Evolutionary conservation across 2,329 filamentous ascomycete genomes (phyloP).

Genomic region (Penicillium sp.): DNA sequence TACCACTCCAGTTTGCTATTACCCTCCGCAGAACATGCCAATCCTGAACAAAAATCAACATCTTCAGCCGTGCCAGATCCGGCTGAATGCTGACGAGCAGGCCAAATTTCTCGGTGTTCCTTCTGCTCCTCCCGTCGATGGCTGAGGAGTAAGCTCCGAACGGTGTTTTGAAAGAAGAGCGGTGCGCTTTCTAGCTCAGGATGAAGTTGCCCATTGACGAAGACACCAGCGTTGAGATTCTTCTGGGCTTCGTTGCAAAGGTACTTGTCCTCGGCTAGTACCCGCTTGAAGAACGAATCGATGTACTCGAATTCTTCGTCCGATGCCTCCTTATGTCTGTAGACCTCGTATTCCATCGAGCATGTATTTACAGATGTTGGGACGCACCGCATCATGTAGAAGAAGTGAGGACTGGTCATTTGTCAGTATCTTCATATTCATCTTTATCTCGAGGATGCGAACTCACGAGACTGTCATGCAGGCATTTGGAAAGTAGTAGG

Average conservation of each 20-base stretch:
- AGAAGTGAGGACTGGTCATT: conserved; percentile 53
- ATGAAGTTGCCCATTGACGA: conserved; percentile 64
- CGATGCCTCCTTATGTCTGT: conserved; percentile 60
- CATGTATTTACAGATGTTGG: conserved; percentile 55
- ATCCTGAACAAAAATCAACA: conserved; percentile 30
- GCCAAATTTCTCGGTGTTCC: conserved; percentile 54
- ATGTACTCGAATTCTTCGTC: conserved; percentile 61
- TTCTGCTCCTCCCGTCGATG: conserved; percentile 51
- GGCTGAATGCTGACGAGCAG: conserved; percentile 41
- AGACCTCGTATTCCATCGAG: conserved; percentile 65
- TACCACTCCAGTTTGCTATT: conserved; percentile 21
- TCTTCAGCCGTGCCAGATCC: conserved; percentile 32
- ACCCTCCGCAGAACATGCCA: conserved; percentile 18
- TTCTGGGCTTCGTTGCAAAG: conserved; percentile 61
- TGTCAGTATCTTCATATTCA: not conserved
- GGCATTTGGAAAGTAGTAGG: conserved; percentile 40
- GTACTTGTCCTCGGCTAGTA: conserved; percentile 66
- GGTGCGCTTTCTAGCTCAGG: conserved; percentile 62
- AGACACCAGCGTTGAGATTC: conserved; percentile 63
- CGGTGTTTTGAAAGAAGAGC: conserved; percentile 57
- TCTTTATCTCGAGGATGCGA: too few species aligned
- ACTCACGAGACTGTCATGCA: conserved; percentile 41
- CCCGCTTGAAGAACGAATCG: conserved; percentile 62
- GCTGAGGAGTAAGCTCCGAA: conserved; percentile 51
- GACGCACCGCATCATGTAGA: conserved; percentile 66